These are phyloP conservation scores for Cercospora canescens DNA, from an alignment of 2,329 filamentous ascomycete species.

Conservation along the genomic window DNA sequence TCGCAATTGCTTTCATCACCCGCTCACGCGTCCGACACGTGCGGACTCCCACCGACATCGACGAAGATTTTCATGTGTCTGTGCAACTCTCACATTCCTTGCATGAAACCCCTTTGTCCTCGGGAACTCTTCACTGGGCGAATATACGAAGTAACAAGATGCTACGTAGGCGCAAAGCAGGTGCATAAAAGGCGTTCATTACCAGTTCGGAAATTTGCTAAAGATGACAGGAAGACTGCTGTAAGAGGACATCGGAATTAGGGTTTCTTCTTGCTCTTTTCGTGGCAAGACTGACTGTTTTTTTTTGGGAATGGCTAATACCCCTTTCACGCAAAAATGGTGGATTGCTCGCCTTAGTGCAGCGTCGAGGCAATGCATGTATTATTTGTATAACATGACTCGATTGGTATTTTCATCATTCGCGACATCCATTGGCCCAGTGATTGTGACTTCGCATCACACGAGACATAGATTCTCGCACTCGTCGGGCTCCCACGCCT, in stretches of 20 bases:
- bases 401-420: background rate
- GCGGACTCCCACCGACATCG: background rate
- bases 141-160: background rate
- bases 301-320: constrained; percentile 4
- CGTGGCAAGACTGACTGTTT: background rate
- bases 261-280: background rate
- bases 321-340: background rate
- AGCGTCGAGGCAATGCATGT: background rate
- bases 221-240: background rate
- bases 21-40: background rate
- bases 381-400: background rate
- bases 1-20: background rate
- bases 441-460: background rate
- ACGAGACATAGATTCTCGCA: background rate
- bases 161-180: constrained; percentile 1
- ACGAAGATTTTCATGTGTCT: background rate
- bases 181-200: background rate
- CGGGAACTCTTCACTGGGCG: background rate
- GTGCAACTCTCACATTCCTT: background rate
- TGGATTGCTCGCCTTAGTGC: background rate
- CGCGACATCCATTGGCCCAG: background rate
- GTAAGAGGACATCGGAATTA: background rate
- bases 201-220: background rate
- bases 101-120: background rate
- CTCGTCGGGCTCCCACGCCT: constrained; percentile 1